Evolutionary conservation across 192 early-diverging fungal genomes (phyloP).

Genomic region (Fimicolochytrium jonesii): DNA sequence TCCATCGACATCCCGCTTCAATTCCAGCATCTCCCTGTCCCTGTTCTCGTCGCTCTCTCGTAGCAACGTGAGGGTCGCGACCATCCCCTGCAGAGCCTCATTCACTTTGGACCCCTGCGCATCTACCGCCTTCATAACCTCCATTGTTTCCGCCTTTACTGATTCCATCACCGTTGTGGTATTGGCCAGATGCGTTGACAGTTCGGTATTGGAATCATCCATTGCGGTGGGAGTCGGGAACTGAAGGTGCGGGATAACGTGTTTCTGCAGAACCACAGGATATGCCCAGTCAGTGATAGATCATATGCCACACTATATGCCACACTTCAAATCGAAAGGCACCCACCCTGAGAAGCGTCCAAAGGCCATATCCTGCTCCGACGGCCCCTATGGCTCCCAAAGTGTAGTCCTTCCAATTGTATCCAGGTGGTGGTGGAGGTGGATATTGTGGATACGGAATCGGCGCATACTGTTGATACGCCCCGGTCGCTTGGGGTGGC

Average conservation of each 20-base stretch:
- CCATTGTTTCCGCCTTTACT: slow-evolving; percentile 63
- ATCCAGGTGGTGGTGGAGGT: slow-evolving; percentile 9
- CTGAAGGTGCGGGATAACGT: slow-evolving; percentile 31
- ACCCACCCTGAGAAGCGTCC: slow-evolving; percentile 68
- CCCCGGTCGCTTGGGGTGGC: not conserved
- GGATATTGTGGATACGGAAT: slow-evolving; percentile 13
- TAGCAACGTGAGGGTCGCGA: slow-evolving; percentile 20
- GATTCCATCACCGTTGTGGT: slow-evolving; percentile 67
- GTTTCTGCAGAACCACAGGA: not conserved
- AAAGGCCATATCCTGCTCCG: slow-evolving; percentile 87
- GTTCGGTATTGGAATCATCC: slow-evolving; percentile 36
- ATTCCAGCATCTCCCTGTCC: slow-evolving; percentile 63
- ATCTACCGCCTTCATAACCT: slow-evolving; percentile 59
- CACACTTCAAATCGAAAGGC: too few relatives aligned
- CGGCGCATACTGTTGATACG: not conserved
- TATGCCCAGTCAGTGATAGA: too few relatives aligned
- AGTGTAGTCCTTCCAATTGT: slow-evolving; percentile 93
- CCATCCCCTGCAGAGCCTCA: slow-evolving; percentile 27
- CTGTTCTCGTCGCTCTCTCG: slow-evolving; percentile 58
- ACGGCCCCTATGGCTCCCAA: slow-evolving; percentile 81
- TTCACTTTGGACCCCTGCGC: slow-evolving; percentile 67
- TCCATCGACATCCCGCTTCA: slow-evolving; percentile 72
- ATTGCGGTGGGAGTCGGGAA: slow-evolving; percentile 20
- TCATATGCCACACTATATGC: too few relatives aligned
- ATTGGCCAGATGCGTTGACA: slow-evolving; percentile 63